These are phyloP conservation scores for Annulohypoxylon truncatum DNA, from an alignment of 2,329 filamentous ascomycete genomes.

Conservation along the genomic window DNA sequence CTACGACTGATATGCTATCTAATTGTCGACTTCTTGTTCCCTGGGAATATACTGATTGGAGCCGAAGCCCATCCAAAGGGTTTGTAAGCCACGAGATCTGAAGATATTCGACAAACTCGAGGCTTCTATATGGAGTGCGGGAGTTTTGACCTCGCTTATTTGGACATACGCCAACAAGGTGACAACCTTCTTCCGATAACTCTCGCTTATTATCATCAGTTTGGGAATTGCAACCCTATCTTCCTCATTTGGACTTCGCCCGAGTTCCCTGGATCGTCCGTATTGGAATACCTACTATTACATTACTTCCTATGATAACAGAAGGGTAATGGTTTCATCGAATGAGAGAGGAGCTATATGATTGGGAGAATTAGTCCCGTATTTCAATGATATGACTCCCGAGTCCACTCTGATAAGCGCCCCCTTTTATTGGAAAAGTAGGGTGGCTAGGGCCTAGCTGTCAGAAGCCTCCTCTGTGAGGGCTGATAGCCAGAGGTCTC, in stretches of 20 bases:
- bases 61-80: not conserved
- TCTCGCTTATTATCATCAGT: slow-evolving; percentile 1
- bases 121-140: not conserved
- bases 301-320: not conserved
- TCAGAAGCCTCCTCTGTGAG: too few relatives aligned
- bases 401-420: not conserved
- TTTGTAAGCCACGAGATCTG: not conserved
- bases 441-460: not conserved
- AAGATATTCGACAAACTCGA: not conserved
- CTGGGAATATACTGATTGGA: too few relatives aligned
- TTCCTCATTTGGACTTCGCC: not conserved
- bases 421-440: not conserved
- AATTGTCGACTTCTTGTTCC: not conserved
- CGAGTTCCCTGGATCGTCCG: not conserved
- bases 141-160: not conserved
- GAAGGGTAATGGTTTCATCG: not conserved
- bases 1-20: too few relatives aligned
- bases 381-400: not conserved
- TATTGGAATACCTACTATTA: not conserved
- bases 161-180: not conserved
- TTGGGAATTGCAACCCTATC: not conserved
- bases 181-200: not conserved
- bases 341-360: too few relatives aligned
- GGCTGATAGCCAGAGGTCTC: too few relatives aligned
- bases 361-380: too few relatives aligned